Evolutionary conservation across 2,329 filamentous ascomycete species (phyloP), one percentile per base, ranked within the genome.

Genomic region (Penicillium glabrum): DNA sequence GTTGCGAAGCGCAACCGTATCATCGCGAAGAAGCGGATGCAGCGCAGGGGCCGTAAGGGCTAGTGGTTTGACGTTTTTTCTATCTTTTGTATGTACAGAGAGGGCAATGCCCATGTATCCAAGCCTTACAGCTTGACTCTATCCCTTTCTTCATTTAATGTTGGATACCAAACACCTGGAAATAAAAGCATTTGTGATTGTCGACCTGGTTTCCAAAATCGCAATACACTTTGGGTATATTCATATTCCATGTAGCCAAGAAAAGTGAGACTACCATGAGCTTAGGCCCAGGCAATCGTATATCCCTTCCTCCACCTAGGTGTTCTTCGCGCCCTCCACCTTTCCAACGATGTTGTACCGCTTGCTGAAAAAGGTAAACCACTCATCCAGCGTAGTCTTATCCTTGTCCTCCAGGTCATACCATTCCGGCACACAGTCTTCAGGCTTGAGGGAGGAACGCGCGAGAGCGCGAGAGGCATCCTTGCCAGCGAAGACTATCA

Each of bases 361-460:
- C 80, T 98, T 99, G 65, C 89, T 91, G 77, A 99, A 99, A 78
- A 96, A 99, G 2, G 89, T 96, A 61, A 89, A 86, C 95, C 95
- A 99, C 74, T 99, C 95, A 53, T 93, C 84, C 59, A 99, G 79
- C 3, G 89, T 88, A 26, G 85, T 86, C 79, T 95, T 91, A 74
- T 97, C 88, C 76, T 95, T 92, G 23, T 96, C 92, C 14, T 82
- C 81, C 51, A 99, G 80, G 68, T 92, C 89, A 56, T 88, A 81
- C 89, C 91, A 98, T 50, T 97, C 89, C 2, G 95, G 80, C 31
- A 80, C 80, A 62, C 91, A 93, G 65, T 98, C 93, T 68, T 95
- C 91, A 5, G 83, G 75, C 74, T 96, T 96, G 49, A 93, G 86
- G 8, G 92, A 96, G 1, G 91, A 95, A 73, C 87, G 88, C 11